These are phyloP conservation scores for Trichoderma gracile DNA, from an alignment of 2,329 filamentous ascomycete genomes.

Conservation along the genomic window DNA sequence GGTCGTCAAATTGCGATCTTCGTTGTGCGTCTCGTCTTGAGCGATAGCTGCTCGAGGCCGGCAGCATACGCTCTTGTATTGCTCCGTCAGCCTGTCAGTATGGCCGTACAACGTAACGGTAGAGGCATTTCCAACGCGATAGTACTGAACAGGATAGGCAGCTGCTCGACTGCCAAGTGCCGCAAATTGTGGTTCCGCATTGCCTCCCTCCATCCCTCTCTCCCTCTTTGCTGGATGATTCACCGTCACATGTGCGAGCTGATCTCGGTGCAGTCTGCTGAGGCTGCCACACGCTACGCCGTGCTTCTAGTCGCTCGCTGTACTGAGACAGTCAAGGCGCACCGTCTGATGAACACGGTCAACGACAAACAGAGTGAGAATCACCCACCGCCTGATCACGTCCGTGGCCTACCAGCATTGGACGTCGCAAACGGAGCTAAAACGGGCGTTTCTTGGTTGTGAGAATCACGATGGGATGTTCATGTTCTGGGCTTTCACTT, in stretches of 20 bases:
- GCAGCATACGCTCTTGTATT: no score
- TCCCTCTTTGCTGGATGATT: background rate
- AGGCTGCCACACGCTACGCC: background rate
- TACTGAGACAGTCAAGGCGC: conserved; percentile 3
- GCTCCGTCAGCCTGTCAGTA: background rate
- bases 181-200: no score
- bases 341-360: background rate
- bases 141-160: no score
- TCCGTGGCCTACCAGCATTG: background rate
- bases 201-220: no score
- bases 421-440: conserved; percentile 6
- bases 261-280: background rate
- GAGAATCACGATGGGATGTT: background rate
- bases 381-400: conserved; percentile 1
- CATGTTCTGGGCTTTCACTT: background rate
- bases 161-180: no score
- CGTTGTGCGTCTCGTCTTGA: conserved; percentile 6
- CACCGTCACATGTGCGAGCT: background rate
- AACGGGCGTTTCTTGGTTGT: background rate
- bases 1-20: conserved; percentile 18
- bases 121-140: no score
- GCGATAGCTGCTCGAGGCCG: no score
- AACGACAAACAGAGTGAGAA: background rate
- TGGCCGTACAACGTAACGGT: background rate
- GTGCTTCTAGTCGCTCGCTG: background rate